phyloP scores from a whole-genome alignment of 805 yeast species.

The Monosporozyma servazzii region DNA sequence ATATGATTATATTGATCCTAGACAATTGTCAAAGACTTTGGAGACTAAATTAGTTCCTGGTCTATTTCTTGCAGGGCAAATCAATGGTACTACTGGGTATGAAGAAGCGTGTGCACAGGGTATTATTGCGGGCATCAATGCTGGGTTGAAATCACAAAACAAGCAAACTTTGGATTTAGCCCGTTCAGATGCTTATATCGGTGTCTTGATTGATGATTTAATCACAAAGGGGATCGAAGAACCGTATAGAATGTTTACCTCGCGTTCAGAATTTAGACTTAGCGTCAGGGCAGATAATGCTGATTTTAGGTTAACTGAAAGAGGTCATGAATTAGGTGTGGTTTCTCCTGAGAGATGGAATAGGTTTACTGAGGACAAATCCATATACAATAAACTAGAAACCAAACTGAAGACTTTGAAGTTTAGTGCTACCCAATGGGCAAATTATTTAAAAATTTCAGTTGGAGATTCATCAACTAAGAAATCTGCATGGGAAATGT shows the following conservation, averaged over 20 bases:
- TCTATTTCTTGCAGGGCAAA: slow-evolving; percentile 87
- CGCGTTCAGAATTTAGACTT: slow-evolving; percentile 87
- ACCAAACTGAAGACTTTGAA: slow-evolving; percentile 37
- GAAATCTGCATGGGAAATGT: slow-evolving; percentile 62
- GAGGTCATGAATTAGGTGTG: slow-evolving; percentile 59
- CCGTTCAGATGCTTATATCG: slow-evolving; percentile 82
- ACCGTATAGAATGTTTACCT: slow-evolving; percentile 96
- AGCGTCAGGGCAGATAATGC: slow-evolving; percentile 93
- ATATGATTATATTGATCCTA: slow-evolving; percentile 91
- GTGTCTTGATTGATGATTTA: slow-evolving; percentile 87
- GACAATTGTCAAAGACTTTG: slow-evolving; percentile 66
- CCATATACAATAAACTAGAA: slow-evolving; percentile 36
- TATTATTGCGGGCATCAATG: slow-evolving; percentile 88
- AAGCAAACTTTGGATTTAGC: slow-evolving; percentile 39
- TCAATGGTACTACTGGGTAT: slow-evolving; percentile 97
- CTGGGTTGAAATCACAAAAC: slow-evolving; percentile 49
- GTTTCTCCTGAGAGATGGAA: slow-evolving; percentile 52
- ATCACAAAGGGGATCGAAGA: slow-evolving; percentile 93
- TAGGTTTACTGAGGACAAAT: slow-evolving; percentile 37
- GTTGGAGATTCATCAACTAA: slow-evolving; percentile 47
- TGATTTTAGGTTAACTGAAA: slow-evolving; percentile 67
- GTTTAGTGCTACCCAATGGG: slow-evolving; percentile 59
- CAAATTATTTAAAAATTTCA: slow-evolving; percentile 35
- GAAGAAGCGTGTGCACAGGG: slow-evolving; percentile 99
- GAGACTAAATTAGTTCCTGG: slow-evolving; percentile 79